Evolutionary conservation across 2,329 filamentous ascomycete species (phyloP).

Genomic region (Botrytis paeoniae): DNA sequence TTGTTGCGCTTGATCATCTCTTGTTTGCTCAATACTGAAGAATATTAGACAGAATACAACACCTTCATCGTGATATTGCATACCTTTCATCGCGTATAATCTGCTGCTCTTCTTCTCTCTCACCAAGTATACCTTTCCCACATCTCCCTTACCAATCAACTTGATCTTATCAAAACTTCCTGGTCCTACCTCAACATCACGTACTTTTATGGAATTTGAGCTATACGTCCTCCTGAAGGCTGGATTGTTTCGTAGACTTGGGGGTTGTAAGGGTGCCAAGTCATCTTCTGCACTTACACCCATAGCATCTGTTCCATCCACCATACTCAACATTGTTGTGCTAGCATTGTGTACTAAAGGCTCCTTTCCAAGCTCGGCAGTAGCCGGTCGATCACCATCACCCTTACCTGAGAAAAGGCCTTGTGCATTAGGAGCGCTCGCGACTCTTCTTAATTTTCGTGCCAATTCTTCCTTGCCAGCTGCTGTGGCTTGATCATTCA

Average conservation of each 20-base stretch:
- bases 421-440: conserved; percentile 95
- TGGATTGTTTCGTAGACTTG: conserved; percentile 64
- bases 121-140: conserved; percentile 96
- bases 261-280: conserved; percentile 61
- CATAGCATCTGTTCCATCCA: conserved; percentile 41
- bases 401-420: conserved; percentile 71
- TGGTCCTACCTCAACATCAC: conserved; percentile 93
- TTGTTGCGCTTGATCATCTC: conserved; percentile 99
- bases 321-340: conserved; percentile 45
- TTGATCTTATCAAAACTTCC: conserved; percentile 99
- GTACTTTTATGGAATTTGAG: conserved; percentile 98
- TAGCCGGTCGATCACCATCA: conserved; percentile 69
- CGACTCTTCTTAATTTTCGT: conserved; percentile 86
- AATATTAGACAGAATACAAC: conserved; percentile 30
- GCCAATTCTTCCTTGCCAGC: conserved; percentile 90
- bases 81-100: conserved; percentile 98
- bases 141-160: conserved; percentile 96
- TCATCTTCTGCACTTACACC: conserved; percentile 48
- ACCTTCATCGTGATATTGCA: conserved; percentile 31
- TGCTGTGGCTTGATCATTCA: conserved; percentile 64
- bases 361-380: conserved; percentile 83
- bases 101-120: conserved; percentile 95
- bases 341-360: conserved; percentile 61
- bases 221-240: conserved; percentile 95
- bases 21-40: conserved; percentile 91